Percentiles rank a stretch among this genome's conserved stretches.
phyloP scores from a whole-genome alignment of 495 filamentous ascomycete genomes.

The Penicillium canariense region DNA sequence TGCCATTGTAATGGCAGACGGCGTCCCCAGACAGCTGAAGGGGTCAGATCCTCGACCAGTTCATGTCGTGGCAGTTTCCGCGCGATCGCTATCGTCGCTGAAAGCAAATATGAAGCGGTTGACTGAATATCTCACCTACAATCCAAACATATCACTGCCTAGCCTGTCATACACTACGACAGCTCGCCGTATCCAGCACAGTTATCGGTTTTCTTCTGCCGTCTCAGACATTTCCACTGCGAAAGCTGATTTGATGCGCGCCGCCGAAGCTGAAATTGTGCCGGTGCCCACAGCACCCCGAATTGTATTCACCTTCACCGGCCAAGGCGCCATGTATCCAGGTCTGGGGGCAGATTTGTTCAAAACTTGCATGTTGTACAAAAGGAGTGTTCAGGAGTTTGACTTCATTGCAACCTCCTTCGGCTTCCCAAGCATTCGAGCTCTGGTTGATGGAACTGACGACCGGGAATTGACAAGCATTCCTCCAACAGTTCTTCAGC shows the following conservation, averaged over 20 bases:
- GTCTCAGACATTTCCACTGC: neutral
- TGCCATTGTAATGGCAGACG: constrained; percentile 31
- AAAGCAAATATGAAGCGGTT: neutral
- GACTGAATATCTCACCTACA: neutral
- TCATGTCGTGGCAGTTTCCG: constrained; percentile 28
- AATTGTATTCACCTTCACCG: constrained; percentile 64
- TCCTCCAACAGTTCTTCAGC: constrained; percentile 59
- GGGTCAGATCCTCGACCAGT: constrained; percentile 7
- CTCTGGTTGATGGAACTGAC: neutral
- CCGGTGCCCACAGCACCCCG: neutral
- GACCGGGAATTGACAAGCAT: constrained; percentile 45
- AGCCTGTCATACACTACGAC: constrained; percentile 67
- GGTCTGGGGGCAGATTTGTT: constrained; percentile 23
- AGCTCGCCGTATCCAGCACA: constrained; percentile 67
- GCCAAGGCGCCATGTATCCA: constrained; percentile 62
- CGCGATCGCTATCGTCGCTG: neutral
- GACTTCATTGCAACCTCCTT: constrained; percentile 25
- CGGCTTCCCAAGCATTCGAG: constrained; percentile 28
- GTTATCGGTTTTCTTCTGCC: constrained; percentile 40
- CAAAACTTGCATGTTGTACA: constrained; percentile 24
- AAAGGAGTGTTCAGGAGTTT: constrained; percentile 19
- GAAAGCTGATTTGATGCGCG: neutral
- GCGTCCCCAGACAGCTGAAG: constrained; percentile 1
- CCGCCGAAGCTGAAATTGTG: neutral
- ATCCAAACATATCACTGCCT: constrained; percentile 6